Conservation (phyloP, 495 filamentous ascomycete genomes). For the Annulohypoxylon stygium region DNA sequence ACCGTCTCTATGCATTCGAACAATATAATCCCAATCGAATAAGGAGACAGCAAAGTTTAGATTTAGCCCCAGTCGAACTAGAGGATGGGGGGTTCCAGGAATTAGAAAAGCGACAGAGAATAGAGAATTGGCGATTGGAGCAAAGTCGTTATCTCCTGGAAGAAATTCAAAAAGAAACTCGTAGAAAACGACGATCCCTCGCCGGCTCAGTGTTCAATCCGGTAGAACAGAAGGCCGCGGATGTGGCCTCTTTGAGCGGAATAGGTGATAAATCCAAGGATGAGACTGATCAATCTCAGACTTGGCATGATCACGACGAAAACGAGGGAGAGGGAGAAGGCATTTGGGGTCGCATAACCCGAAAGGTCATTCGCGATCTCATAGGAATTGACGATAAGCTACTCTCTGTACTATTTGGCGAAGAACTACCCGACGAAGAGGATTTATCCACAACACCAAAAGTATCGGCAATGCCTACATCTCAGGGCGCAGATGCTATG, state of each 20-base stretch:
- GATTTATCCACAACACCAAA: constrained; percentile 59
- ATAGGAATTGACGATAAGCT: constrained; percentile 91
- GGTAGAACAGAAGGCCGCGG: constrained; percentile 40
- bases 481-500: constrained; percentile 23
- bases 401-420: constrained; percentile 88
- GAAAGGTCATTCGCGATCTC: constrained; percentile 86
- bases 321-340: constrained; percentile 61
- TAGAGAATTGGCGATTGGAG: constrained; percentile 92
- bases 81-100: constrained; percentile 71
- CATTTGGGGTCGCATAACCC: constrained; percentile 84
- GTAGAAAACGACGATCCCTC: constrained; percentile 66
- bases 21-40: constrained; percentile 80
- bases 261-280: constrained; percentile 53
- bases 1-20: constrained; percentile 88
- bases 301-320: constrained; percentile 60
- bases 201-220: constrained; percentile 36
- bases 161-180: constrained; percentile 88
- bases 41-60: constrained; percentile 74
- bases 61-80: constrained; percentile 63
- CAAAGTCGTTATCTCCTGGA: constrained; percentile 87
- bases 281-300: constrained; percentile 46
- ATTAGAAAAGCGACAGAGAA: constrained; percentile 79
- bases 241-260: constrained; percentile 39
- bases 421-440: constrained; percentile 75
- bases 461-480: constrained; percentile 44